These are phyloP conservation scores for Alternaria atra DNA, from an alignment of 2,329 filamentous ascomycete species.

Conservation along the genomic window DNA sequence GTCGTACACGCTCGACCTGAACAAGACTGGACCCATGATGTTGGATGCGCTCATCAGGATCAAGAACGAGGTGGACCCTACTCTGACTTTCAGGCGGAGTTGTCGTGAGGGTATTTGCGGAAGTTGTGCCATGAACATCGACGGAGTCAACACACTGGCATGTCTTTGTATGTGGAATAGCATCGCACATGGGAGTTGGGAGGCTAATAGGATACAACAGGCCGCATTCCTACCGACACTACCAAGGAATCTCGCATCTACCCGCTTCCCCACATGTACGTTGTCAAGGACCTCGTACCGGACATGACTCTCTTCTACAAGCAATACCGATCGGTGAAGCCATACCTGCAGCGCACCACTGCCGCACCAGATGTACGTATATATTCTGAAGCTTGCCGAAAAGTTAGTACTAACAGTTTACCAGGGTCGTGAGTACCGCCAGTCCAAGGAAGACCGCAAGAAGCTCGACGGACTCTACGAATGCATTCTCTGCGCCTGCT, in stretches of 20 bases:
- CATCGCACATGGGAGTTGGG: not conserved
- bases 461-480: conserved; percentile 99
- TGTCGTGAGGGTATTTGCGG: conserved; percentile 99
- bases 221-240: conserved; percentile 89
- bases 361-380: conserved; percentile 79
- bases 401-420: conserved; percentile 27
- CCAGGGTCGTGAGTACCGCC: conserved; percentile 90
- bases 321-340: conserved; percentile 99
- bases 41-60: conserved; percentile 95
- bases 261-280: conserved; percentile 96
- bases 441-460: conserved; percentile 89
- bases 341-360: conserved; percentile 92
- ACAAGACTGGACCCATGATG: conserved; percentile 99
- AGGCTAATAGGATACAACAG: conserved; percentile 58
- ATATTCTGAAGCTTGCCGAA: not conserved
- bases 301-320: conserved; percentile 99
- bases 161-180: conserved; percentile 81
- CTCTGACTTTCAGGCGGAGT: conserved; percentile 92
- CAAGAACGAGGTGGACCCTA: conserved; percentile 99
- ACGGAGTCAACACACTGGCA: conserved; percentile 96
- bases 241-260: conserved; percentile 90
- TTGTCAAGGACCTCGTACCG: conserved; percentile 98
- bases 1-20: conserved; percentile 91
- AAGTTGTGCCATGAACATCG: conserved; percentile 99
- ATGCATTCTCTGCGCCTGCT: conserved; percentile 99